Evolutionary conservation across 768 basidiomycete genomes (phyloP), one percentile per base, ranked within the genome.

Genomic region (Rhizopogon rudus): DNA sequence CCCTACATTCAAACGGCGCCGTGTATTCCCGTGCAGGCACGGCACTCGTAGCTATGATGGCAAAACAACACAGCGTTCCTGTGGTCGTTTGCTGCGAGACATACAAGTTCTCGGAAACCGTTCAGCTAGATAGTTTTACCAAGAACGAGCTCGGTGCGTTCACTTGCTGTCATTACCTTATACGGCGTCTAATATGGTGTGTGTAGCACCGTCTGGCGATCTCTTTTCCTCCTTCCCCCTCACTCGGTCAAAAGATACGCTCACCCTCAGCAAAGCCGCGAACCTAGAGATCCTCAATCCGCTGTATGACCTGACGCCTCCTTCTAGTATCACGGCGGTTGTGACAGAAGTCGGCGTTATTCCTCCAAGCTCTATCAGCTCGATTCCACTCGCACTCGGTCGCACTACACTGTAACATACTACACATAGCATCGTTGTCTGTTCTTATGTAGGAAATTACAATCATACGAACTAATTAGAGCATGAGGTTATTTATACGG

Each of bases 11-110:
- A 3, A 97, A 99, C 59, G 97, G 97, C 7, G 85, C 93, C 2
- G 90, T 98, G 3, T 96, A 89, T 67, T 91, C 93, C 10, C 81
- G 97, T 50, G 93, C 94, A 0, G 97, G 97, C 28, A 98, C 95
- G 3, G 96, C 96, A 0, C 80, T 94, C 62, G 93, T 98, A 6
- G 92, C 95, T 1, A 96, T 98, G 95, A 86, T 98, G 79, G 91
- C 93, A 1, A 92, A 91, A 69, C 83, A 84, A 45, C 82, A 88
- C 63, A 86, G 85, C 22, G 88, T 98, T 0, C 96, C 97, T 5
- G 94, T 98, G 6, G 83, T 99, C 37, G 93, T 97, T 25, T 98
- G 94, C 60, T 97, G 95, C 63, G 97, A 98, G 73, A 99, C 97
- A 4, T 98, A 98, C 75, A 99, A 99, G 70, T 98, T 95, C 64